Base-by-base conservation (phyloP, 1,284 basidiomycete genomes). In the Tremellales sp. region DNA sequence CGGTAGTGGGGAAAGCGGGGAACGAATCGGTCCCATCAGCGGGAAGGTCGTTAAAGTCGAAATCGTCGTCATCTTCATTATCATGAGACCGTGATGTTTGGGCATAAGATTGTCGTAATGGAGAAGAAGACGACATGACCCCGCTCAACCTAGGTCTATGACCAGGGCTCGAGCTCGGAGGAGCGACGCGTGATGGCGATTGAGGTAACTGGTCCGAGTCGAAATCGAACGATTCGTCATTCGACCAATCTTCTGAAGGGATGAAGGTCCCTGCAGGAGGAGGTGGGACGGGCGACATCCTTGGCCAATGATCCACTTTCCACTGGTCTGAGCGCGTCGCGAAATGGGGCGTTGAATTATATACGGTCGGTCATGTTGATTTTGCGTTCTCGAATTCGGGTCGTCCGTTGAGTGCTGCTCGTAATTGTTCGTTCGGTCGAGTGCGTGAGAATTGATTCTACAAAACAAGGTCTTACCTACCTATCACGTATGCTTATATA, bases 241-340 rank as follows among this genome's bases (percentile, higher is more conserved):
- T 63, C 10, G 60, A 54, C 68, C 68, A 71, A 53, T 71, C 65
- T 36, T 71, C 68, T 4, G 62, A 56, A 1, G 62, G 59, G 19
- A 60, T 48, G 27, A 53, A 52, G 7, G 52, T 47, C 10, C 56
- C 55, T 2, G 56, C 55, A 2, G 64, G 58, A 3, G 58, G 61
- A 5, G 63, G 63, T 3, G 62, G 63, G 3, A 62, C n/a, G n/a
- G n/a, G n/a, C n/a, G n/a, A n/a, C n/a, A n/a, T n/a, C n/a, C n/a
- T n/a, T n/a, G n/a, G n/a, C n/a, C n/a, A n/a, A n/a, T n/a, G n/a
- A n/a, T n/a, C n/a, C n/a, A n/a, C n/a, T n/a, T n/a, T n/a, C n/a
- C n/a, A n/a, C n/a, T n/a, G n/a, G n/a, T n/a, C n/a, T n/a, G n/a
- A n/a, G n/a, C n/a, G n/a, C n/a, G n/a, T n/a, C n/a, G n/a, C n/a